These are phyloP conservation scores for Plasmodium malariae DNA, from an alignment of 169 alveolate genomes.

Conservation along the genomic window DNA sequence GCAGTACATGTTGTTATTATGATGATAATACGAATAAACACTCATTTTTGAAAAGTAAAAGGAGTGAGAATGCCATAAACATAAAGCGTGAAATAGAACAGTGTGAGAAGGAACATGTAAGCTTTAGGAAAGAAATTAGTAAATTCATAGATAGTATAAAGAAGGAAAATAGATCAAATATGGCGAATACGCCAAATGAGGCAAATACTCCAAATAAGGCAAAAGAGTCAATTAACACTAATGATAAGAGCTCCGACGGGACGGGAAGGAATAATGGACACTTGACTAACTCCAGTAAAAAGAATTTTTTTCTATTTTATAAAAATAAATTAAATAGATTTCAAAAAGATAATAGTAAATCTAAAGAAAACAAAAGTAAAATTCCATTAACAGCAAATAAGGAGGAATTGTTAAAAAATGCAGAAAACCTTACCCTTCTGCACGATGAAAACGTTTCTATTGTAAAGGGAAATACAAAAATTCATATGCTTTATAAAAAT, in stretches of 20 bases:
- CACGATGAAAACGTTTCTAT: not conserved
- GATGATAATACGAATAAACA: not conserved
- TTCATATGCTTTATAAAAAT: not conserved
- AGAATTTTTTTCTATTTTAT: too few species aligned
- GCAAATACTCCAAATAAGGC: not conserved
- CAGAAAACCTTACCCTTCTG: not conserved
- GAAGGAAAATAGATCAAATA: not conserved
- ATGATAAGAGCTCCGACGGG: too few species aligned
- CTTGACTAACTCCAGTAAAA: too few species aligned
- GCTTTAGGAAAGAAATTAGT: conserved; percentile 13
- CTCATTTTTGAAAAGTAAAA: not conserved
- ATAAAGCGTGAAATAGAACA: conserved; percentile 9
- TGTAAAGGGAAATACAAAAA: not conserved
- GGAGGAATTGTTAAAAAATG: not conserved
- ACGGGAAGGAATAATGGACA: too few species aligned
- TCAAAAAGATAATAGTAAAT: not conserved
- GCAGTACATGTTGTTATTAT: too few species aligned
- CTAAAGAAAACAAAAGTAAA: not conserved
- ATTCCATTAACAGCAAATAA: not conserved
- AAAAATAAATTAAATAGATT: not conserved
- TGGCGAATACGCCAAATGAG: not conserved
- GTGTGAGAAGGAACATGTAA: not conserved
- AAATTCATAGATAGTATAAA: conserved; percentile 18
- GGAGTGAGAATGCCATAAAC: not conserved
- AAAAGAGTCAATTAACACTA: too few species aligned